Evolutionary conservation across 75 land plant genomes (phyloP).

Genomic region (Selaginella tamariscina): DNA sequence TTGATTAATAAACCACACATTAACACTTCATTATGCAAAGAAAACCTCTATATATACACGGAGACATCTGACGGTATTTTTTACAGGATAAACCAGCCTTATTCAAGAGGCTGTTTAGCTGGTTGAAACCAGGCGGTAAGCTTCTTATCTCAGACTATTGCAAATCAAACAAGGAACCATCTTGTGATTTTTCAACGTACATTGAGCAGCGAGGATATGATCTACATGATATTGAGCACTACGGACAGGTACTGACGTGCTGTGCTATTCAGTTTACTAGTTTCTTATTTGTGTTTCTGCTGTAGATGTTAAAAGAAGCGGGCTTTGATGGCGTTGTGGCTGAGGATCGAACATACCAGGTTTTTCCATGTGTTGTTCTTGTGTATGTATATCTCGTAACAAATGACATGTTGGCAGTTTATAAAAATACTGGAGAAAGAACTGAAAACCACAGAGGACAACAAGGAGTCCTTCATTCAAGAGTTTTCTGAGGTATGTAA

Average conservation of each 20-base stretch:
- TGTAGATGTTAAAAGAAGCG: constrained; percentile 78
- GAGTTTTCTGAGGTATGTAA: constrained; percentile 68
- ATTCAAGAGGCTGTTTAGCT: constrained; percentile 57
- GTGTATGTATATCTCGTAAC: neutral
- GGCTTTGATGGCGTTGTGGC: constrained; percentile 73
- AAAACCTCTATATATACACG: too few species aligned
- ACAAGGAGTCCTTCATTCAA: constrained; percentile 46
- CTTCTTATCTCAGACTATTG: constrained; percentile 93
- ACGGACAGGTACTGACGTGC: constrained; percentile 61
- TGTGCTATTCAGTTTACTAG: neutral
- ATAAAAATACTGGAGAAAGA: constrained; percentile 55
- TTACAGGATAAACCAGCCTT: constrained; percentile 82
- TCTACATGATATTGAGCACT: constrained; percentile 68
- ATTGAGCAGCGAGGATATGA: constrained; percentile 95
- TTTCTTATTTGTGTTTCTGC: neutral
- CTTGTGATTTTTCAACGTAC: constrained; percentile 58
- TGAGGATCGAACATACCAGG: constrained; percentile 95
- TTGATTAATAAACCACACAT: too few species aligned
- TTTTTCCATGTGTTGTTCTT: constrained; percentile 5
- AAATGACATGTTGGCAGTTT: constrained; percentile 35
- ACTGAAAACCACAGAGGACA: constrained; percentile 47
- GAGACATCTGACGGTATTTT: too few species aligned
- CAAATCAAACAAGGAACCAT: constrained; percentile 41
- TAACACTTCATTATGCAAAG: too few species aligned
- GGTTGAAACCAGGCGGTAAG: constrained; percentile 92